These are phyloP conservation scores for Nicotiana tabacum DNA, from an alignment of 257 asterid species.

Conservation along the genomic window DNA sequence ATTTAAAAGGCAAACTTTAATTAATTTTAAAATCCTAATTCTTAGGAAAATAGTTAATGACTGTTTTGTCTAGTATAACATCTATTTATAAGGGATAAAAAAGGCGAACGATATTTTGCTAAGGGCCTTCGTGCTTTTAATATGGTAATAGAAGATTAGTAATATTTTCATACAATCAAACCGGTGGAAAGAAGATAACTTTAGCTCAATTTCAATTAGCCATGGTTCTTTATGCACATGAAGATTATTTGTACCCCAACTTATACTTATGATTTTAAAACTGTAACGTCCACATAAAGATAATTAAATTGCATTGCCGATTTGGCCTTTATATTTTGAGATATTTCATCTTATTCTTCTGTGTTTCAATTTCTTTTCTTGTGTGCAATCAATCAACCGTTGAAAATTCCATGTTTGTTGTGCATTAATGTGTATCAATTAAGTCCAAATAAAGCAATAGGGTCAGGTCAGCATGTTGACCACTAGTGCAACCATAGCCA, in stretches of 20 bases:
- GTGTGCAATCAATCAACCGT: neutral
- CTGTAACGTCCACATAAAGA: neutral
- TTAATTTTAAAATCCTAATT: too few relatives aligned
- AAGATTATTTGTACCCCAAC: neutral
- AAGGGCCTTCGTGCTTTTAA: too few relatives aligned
- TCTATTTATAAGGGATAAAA: too few relatives aligned
- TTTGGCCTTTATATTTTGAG: neutral
- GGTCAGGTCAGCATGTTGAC: neutral
- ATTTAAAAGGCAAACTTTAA: too few relatives aligned
- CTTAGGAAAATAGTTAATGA: too few relatives aligned
- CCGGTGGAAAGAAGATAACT: neutral
- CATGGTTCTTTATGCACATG: neutral
- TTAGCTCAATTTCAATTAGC: neutral
- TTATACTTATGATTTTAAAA: too few relatives aligned
- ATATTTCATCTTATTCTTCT: neutral
- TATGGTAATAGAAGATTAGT: too few relatives aligned
- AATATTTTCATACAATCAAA: neutral
- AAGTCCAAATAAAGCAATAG: neutral
- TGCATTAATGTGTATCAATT: neutral
- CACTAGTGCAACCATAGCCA: neutral
- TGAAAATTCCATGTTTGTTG: neutral
- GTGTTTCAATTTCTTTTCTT: neutral
- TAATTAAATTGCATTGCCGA: neutral
- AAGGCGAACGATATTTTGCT: too few relatives aligned
- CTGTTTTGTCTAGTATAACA: too few relatives aligned